Base-by-base conservation (phyloP, 306 rosid species). In the Crotalaria pallida region DNA sequence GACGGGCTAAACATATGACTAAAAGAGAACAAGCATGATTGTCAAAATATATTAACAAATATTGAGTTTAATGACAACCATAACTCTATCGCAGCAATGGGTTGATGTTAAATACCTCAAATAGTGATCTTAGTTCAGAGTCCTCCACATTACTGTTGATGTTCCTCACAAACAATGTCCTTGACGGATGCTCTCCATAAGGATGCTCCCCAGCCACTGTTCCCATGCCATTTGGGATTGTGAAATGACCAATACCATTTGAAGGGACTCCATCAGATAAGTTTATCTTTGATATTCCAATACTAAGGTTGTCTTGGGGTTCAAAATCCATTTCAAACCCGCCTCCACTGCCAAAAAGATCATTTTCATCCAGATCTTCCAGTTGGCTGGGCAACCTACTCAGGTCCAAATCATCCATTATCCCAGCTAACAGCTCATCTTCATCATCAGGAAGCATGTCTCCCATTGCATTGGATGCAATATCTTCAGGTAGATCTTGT, bases 141-240 rank as follows among this genome's bases (percentile, higher is more conserved):
- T 89, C 96, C 75, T 89, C 96, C 1, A 89, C 88, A 23, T 89
- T 89, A 43, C 92, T 89, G 52, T 89, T 89, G 76, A 89, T 89
- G 80, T 89, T 89, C 41, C 96, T 78, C 41, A 89, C 96, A 64
- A 89, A 89, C 58, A 89, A 72, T 43, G 96, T 89, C 79, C 96
- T 89, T 64, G 96, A 89, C 15, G 96, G 92, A 85, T 89, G 96
- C 78, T 89, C 96, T 21, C 96, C 96, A 52, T 84, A 89, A 7
- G 96, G 96, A 75, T 89, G 96, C 78, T 89, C 96, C 68, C 90
- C 96, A 53, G 90, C 90, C 81, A 86, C 79, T 6, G 96, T 45
- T 77, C 85, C 96, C 52, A 71, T 84, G 6, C 90, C 87, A 75
- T 87, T 89, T 40, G 87, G 76, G 60, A 87, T 88, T 36, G 86